Base-by-base conservation (phyloP, 176 grass and related monocot species). In the Paspalum notatum region DNA sequence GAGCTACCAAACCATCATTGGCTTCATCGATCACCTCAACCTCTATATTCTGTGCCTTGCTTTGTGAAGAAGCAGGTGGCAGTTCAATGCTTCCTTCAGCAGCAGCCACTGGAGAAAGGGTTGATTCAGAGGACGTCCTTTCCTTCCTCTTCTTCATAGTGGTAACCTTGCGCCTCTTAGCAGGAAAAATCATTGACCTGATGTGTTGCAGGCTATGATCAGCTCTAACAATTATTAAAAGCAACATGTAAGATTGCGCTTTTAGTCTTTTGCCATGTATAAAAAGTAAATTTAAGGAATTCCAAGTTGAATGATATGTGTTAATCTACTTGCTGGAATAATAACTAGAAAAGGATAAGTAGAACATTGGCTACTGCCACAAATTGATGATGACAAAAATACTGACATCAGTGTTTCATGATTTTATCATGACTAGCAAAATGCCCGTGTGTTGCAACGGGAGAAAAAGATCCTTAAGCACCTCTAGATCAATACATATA, bases 171-270 rank as follows among this genome's bases (percentile, higher is more conserved):
- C 27, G 80, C 15, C 55, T 80, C n/a, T 81, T 71, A 59, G 42
- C 0, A 14, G 66, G 66, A 48, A 60, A 74, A n/a, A 82, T 5
- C 20, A 26, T 2, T 43, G 20, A 39, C n/a, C 58, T 64, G 49
- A 74, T 22, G 2, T 22, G 37, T 71, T 64, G 57, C 38, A 74
- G 57, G 57, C 9, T 73, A 73, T 52, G 69, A 65, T 83, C 79
- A 46, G 41, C 16, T 38, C 66, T 59, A 43, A 47, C 8, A 45
- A 71, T 38, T 68, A 59, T 81, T 71, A 13, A 55, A 49, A 50
- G 56, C 62, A 82, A 61, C 27, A 51, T 22, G 18, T 82, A 48
- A 82, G 41, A 6, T 25, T 47, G 11, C 17, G 16, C 42, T 49
- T 71, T 71, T 71, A 49, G 3, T 32, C 32, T 32, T 32, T 32